Evolutionary conservation across 306 rosid genomes (phyloP).

Genomic region (Lagenaria siceraria): DNA sequence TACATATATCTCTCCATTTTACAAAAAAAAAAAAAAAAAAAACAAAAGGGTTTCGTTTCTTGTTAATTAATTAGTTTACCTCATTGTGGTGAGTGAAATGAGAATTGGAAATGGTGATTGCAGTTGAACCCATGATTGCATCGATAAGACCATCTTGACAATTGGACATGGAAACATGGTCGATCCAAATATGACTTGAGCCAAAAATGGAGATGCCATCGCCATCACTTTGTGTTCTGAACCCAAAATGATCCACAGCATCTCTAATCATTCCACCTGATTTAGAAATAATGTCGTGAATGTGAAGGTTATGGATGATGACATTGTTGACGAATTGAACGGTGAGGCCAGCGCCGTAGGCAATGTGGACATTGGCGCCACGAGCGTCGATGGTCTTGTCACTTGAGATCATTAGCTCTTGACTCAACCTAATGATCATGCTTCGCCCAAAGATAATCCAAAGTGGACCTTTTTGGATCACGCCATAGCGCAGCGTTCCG

Average conservation of each 20-base stretch:
- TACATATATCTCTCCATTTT: too few relatives aligned
- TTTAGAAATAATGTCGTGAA: not conserved
- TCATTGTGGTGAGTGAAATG: not conserved
- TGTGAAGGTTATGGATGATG: not conserved
- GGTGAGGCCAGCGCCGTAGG: not conserved
- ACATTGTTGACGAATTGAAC: not conserved
- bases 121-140: not conserved
- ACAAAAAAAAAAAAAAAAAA: too few relatives aligned
- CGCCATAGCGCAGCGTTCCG: not conserved
- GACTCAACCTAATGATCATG: not conserved
- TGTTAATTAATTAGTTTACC: not conserved
- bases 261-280: not conserved
- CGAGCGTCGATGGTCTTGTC: not conserved
- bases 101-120: not conserved
- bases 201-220: not conserved
- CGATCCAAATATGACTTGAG: not conserved
- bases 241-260: not conserved
- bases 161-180: not conserved
- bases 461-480: not conserved
- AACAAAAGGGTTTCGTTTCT: too few relatives aligned
- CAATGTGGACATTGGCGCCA: not conserved
- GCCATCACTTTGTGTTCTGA: not conserved
- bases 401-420: not conserved
- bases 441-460: not conserved
- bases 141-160: not conserved